A percentile compares a stretch with the other conserved stretches of the same genome.
phyloP scores from a whole-genome alignment of 495 filamentous ascomycete genomes.

The Diplogelasinospora grovesii region DNA sequence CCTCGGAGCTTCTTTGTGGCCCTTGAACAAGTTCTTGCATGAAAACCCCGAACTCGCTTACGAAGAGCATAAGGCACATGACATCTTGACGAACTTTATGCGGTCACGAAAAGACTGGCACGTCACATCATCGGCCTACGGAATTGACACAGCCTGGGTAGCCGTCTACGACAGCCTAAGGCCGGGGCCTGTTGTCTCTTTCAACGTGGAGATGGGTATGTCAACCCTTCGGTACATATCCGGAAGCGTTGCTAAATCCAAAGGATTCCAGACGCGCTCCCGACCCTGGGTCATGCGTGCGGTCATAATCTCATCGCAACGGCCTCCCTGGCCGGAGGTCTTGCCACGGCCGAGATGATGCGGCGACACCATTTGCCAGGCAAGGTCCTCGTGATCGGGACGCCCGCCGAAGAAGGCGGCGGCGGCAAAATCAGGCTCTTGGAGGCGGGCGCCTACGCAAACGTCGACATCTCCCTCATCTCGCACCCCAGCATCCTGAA shows the following conservation, averaged over 20 bases:
- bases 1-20: slow-evolving; percentile 30
- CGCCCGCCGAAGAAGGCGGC: slow-evolving; percentile 64
- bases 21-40: slow-evolving; percentile 48
- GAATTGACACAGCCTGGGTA: slow-evolving; percentile 49
- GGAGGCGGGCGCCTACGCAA: slow-evolving; percentile 54
- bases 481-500: slow-evolving; percentile 45
- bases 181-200: slow-evolving; percentile 44
- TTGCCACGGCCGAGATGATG: slow-evolving; percentile 49
- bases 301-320: slow-evolving; percentile 66
- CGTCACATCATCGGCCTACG: slow-evolving; percentile 50
- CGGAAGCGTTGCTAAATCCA: not conserved
- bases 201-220: slow-evolving; percentile 52
- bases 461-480: slow-evolving; percentile 58
- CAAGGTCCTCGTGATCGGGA: slow-evolving; percentile 58
- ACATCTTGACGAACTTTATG: slow-evolving; percentile 50
- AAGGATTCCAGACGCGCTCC: slow-evolving; percentile 42
- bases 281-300: slow-evolving; percentile 57
- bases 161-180: slow-evolving; percentile 43
- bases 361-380: slow-evolving; percentile 42
- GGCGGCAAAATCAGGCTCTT: slow-evolving; percentile 63
- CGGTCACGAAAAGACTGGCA: slow-evolving; percentile 41
- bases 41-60: slow-evolving; percentile 55
- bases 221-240: not conserved
- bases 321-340: slow-evolving; percentile 50
- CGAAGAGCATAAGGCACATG: slow-evolving; percentile 50